Percentiles rank a stretch among this genome's conserved stretches.
Conservation (phyloP, 2,329 filamentous ascomycete genomes). For the Paracoccidioides lutzii region DNA sequence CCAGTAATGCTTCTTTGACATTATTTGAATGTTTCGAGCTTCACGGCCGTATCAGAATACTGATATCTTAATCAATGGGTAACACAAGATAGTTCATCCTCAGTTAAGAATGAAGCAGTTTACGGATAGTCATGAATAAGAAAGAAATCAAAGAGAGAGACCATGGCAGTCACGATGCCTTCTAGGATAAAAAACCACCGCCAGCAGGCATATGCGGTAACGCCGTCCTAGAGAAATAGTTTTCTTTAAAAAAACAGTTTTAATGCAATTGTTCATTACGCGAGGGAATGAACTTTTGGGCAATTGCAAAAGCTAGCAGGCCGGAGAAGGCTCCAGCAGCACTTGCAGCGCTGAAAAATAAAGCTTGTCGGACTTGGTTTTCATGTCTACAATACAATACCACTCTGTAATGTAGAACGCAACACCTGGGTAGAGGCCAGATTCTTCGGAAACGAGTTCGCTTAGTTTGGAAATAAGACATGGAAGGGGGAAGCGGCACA, state of each 20-base stretch:
- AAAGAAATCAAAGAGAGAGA: slow-evolving; percentile 32
- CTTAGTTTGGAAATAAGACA: not conserved
- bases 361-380: slow-evolving; percentile 31
- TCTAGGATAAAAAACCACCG: slow-evolving; percentile 41
- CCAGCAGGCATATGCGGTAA: slow-evolving; percentile 36
- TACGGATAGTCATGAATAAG: slow-evolving; percentile 36
- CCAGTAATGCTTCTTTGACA: slow-evolving; percentile 27
- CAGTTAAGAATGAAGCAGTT: slow-evolving; percentile 31
- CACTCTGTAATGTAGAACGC: slow-evolving; percentile 35
- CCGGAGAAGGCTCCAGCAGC: slow-evolving; percentile 42
- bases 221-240: slow-evolving; percentile 35
- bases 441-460: slow-evolving; percentile 17
- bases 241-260: slow-evolving; percentile 11
- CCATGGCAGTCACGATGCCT: slow-evolving; percentile 33
- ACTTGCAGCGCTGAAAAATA: slow-evolving; percentile 37
- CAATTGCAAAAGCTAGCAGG: slow-evolving; percentile 39
- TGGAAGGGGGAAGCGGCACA: not conserved
- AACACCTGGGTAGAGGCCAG: slow-evolving; percentile 32
- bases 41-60: slow-evolving; percentile 16
- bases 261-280: not conserved
- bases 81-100: slow-evolving; percentile 28
- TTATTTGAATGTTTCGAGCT: slow-evolving; percentile 26
- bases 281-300: slow-evolving; percentile 17
- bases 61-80: slow-evolving; percentile 27
- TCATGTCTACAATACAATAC: slow-evolving; percentile 32